Evolutionary conservation across 2,329 filamentous ascomycete genomes (phyloP).

Genomic region (Bipolaris oryzae): DNA sequence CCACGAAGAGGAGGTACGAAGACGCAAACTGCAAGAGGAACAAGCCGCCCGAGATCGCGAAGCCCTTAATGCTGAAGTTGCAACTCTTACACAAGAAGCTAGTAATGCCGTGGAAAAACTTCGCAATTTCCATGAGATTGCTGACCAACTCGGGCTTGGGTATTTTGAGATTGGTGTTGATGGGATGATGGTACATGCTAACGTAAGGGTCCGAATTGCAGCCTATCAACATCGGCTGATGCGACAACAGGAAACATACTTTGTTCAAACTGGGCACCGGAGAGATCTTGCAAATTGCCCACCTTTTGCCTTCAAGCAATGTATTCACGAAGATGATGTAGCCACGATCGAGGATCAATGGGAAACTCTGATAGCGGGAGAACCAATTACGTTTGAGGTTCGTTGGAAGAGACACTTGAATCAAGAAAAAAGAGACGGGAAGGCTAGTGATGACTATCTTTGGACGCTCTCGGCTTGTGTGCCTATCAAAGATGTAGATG

Average conservation of each 20-base stretch:
- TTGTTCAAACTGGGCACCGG: slow-evolving; percentile 13
- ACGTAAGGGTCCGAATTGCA: slow-evolving; percentile 2
- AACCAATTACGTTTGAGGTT: slow-evolving; percentile 34
- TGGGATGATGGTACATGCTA: slow-evolving; percentile 18
- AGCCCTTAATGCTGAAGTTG: slow-evolving; percentile 21
- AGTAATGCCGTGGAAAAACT: slow-evolving; percentile 11
- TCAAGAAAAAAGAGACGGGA: neutral
- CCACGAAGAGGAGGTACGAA: slow-evolving; percentile 21
- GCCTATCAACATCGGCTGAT: neutral
- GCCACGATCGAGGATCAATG: slow-evolving; percentile 14
- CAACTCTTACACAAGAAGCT: slow-evolving; percentile 15
- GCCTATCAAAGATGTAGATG: slow-evolving; percentile 24
- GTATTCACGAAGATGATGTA: slow-evolving; percentile 12
- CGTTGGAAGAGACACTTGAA: slow-evolving; percentile 26
- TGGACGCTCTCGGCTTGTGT: slow-evolving; percentile 33
- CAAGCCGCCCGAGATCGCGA: slow-evolving; percentile 22
- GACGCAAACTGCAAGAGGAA: slow-evolving; percentile 20
- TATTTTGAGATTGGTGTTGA: slow-evolving; percentile 19
- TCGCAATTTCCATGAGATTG: slow-evolving; percentile 16
- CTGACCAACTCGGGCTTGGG: slow-evolving; percentile 16
- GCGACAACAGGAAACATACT: slow-evolving; percentile 10
- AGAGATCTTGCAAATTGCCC: slow-evolving; percentile 4
- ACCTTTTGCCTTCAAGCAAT: slow-evolving; percentile 15
- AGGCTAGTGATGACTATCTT: slow-evolving; percentile 6
- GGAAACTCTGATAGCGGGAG: slow-evolving; percentile 26